Evolutionary conservation across 108 stramenopile genomes (phyloP).

Genomic region (Nannochloropsis gaditana): DNA sequence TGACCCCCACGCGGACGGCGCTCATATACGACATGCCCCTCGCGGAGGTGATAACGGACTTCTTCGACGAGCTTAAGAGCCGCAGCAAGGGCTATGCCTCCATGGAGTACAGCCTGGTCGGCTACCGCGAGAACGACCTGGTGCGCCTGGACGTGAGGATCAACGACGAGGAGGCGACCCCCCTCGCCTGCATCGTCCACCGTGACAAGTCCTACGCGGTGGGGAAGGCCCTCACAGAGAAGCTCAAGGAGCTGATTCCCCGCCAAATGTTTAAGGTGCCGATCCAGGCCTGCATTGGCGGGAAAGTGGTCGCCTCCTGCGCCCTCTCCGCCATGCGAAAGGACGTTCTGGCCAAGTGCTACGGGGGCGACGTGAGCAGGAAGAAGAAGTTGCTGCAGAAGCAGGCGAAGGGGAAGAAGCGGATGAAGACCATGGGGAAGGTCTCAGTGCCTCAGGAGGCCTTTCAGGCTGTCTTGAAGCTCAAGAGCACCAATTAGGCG

Average conservation of each 20-base stretch:
- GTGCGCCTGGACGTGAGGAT: slow-evolving; percentile 83
- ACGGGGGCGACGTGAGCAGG: slow-evolving; percentile 86
- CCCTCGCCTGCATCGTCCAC: slow-evolving; percentile 86
- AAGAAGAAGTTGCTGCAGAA: slow-evolving; percentile 98
- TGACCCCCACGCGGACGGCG: slow-evolving; percentile 84
- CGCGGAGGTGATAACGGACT: slow-evolving; percentile 91
- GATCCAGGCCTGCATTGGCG: slow-evolving; percentile 90
- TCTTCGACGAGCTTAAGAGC: slow-evolving; percentile 92
- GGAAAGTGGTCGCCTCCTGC: slow-evolving; percentile 54
- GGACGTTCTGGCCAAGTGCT: slow-evolving; percentile 81
- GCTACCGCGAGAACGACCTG: slow-evolving; percentile 74
- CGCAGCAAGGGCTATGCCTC: slow-evolving; percentile 94
- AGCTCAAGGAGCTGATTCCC: slow-evolving; percentile 80
- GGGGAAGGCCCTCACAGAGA: slow-evolving; percentile 72
- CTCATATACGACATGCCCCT: slow-evolving; percentile 75
- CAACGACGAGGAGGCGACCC: slow-evolving; percentile 81
- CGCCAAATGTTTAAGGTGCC: slow-evolving; percentile 95
- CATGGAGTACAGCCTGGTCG: slow-evolving; percentile 89
- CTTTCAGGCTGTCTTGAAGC: slow-evolving; percentile 85
- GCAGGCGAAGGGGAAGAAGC: slow-evolving; percentile 96
- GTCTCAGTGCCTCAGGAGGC: slow-evolving; percentile 92
- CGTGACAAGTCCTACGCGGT: slow-evolving; percentile 61
- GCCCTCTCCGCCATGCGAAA: slow-evolving; percentile 85
- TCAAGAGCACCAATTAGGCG: slow-evolving; percentile 27
- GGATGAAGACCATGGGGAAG: slow-evolving; percentile 79